These are phyloP conservation scores for Evernia prunastri DNA, from an alignment of 495 filamentous ascomycete species.

Conservation along the genomic window DNA sequence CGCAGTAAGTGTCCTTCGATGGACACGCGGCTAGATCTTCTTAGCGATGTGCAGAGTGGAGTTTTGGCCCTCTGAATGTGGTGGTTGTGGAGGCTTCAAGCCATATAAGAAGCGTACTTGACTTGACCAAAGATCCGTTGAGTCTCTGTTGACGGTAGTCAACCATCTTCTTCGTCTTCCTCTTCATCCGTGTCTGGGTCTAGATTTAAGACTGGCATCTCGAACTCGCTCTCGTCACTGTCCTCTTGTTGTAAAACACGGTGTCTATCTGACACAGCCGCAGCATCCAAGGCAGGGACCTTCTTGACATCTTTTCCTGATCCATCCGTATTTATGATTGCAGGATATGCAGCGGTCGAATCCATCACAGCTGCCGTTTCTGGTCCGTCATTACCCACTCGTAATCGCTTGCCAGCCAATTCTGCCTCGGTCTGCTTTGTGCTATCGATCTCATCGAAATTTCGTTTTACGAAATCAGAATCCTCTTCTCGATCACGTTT, in stretches of 20 bases:
- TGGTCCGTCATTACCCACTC: background rate
- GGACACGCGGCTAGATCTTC: background rate
- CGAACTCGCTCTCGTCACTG: constrained; percentile 45
- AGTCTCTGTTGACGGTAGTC: background rate
- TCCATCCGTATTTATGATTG: background rate
- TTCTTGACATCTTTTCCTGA: background rate
- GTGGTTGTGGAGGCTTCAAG: background rate
- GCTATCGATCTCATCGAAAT: background rate
- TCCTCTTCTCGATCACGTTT: constrained; percentile 10
- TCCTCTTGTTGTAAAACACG: background rate
- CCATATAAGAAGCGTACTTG: background rate
- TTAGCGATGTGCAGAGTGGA: background rate
- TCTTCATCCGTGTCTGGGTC: constrained; percentile 37
- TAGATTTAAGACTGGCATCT: constrained; percentile 43
- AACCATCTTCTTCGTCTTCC: constrained; percentile 15
- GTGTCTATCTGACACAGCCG: background rate
- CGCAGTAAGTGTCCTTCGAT: background rate
- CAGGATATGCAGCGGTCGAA: background rate
- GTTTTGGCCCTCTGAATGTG: background rate
- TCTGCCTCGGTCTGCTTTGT: background rate
- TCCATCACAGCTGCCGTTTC: background rate
- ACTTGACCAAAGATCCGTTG: background rate
- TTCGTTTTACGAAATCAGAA: no score
- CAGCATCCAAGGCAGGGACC: background rate
- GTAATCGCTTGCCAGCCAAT: background rate